phyloP scores from a whole-genome alignment of 148 eudicot genomes.

The Cornus suecica region DNA sequence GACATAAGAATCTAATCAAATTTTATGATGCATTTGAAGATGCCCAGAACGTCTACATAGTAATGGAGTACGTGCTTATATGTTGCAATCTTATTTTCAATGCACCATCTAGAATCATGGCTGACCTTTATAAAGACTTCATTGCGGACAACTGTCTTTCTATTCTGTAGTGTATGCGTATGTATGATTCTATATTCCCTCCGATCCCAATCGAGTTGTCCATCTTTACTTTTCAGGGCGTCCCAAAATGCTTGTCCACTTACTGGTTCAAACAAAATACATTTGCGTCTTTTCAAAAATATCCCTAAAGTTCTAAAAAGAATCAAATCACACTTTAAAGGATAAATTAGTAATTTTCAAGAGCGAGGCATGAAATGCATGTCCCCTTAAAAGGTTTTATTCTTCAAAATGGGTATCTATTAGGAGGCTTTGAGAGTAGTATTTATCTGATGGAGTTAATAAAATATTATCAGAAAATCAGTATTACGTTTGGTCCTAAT shows the following conservation, averaged over 20 bases:
- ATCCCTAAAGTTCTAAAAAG: no score
- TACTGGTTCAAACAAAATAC: no score
- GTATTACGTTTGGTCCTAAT: not conserved
- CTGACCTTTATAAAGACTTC: not conserved
- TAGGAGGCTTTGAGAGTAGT: no score
- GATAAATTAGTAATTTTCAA: no score
- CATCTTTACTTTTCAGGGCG: no score
- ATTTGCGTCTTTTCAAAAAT: no score
- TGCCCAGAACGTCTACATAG: slow-evolving; percentile 72
- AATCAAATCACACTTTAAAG: no score
- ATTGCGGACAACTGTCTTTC: not conserved
- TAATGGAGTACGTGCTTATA: slow-evolving; percentile 84
- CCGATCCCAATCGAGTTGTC: no score
- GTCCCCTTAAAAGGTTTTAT: no score
- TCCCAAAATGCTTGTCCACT: no score
- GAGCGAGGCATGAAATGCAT: no score
- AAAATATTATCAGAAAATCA: not conserved
- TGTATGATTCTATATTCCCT: not conserved
- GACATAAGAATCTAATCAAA: slow-evolving; percentile 73
- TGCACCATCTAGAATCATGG: not conserved
- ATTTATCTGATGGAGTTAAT: not conserved
- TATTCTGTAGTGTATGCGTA: not conserved
- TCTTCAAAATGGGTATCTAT: no score
- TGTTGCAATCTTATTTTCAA: not conserved
- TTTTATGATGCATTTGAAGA: slow-evolving; percentile 93